Percentiles rank a stretch among this genome's conserved stretches.
Evolutionary conservation across 2,329 filamentous ascomycete genomes (phyloP).

Genomic region (Talaromyces marneffei): DNA sequence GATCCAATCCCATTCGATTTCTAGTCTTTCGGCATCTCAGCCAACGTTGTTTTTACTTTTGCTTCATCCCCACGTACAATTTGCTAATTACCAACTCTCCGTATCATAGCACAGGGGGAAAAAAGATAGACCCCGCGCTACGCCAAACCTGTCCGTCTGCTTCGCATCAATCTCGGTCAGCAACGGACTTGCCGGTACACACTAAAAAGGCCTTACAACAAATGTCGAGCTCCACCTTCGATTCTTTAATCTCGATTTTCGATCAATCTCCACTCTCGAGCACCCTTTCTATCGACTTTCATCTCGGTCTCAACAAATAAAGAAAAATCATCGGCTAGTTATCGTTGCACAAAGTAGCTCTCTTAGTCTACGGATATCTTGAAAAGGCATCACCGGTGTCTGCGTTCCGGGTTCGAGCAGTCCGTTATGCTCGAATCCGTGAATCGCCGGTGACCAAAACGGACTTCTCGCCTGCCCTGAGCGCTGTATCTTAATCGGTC

Average conservation of each 20-base stretch:
- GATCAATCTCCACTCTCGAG: background rate
- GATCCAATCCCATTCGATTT: background rate
- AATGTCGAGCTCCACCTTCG: slow-evolving; percentile 1
- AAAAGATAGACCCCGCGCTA: slow-evolving; percentile 8
- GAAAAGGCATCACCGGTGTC: slow-evolving; percentile 15
- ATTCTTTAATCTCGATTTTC: background rate
- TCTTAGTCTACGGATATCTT: slow-evolving; percentile 8
- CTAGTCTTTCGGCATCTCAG: background rate
- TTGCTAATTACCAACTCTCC: background rate
- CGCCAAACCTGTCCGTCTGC: background rate
- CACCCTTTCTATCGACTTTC: background rate
- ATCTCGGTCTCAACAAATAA: background rate
- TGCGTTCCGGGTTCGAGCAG: slow-evolving; percentile 37
- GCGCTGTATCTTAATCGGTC: slow-evolving; percentile 23
- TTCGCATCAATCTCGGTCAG: background rate
- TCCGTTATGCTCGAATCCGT: slow-evolving; percentile 37
- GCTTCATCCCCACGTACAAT: background rate
- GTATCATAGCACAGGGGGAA: background rate
- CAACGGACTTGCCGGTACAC: slow-evolving; percentile 5
- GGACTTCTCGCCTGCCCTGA: slow-evolving; percentile 31
- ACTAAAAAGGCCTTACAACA: background rate
- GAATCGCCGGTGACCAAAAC: slow-evolving; percentile 38
- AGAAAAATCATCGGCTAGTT: background rate
- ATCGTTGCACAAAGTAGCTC: slow-evolving; percentile 3
- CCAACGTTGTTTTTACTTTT: background rate